Conservation (phyloP, 2,329 filamentous ascomycete genomes). For the Parastagonospora nodorum region DNA sequence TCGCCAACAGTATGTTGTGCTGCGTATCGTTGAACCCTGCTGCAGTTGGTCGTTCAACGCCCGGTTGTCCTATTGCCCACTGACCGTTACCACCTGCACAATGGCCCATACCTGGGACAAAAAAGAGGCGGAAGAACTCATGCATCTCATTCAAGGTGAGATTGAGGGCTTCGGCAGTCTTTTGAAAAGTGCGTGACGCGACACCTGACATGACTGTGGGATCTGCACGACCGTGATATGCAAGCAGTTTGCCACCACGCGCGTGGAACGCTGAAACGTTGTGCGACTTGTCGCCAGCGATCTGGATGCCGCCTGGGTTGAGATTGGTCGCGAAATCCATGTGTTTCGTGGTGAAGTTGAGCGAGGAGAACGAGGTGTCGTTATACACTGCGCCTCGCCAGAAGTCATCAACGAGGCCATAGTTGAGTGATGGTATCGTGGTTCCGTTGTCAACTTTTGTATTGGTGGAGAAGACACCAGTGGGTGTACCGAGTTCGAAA, state of each 20-base stretch:
- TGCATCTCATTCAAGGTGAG: constrained; percentile 37
- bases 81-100: constrained; percentile 54
- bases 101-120: constrained; percentile 57
- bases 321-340: constrained; percentile 35
- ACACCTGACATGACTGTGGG: constrained; percentile 44
- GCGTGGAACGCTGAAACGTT: constrained; percentile 16
- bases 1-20: constrained; percentile 50
- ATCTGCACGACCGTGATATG: constrained; percentile 22
- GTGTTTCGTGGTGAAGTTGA: constrained; percentile 12
- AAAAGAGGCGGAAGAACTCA: constrained; percentile 55
- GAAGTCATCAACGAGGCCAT: constrained; percentile 46
- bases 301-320: constrained; percentile 39
- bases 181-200: constrained; percentile 57
- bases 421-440: constrained; percentile 37
- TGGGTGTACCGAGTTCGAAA: constrained; percentile 52
- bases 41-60: constrained; percentile 14
- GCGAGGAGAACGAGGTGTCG: constrained; percentile 46
- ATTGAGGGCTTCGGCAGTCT: constrained; percentile 33
- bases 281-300: constrained; percentile 51
- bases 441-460: constrained; percentile 48
- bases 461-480: constrained; percentile 39
- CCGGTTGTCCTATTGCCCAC: constrained; percentile 25
- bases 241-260: constrained; percentile 17
- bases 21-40: constrained; percentile 9
- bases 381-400: constrained; percentile 46